Percentiles rank a stretch among this genome's conserved stretches.
Conservation (phyloP, 805 yeast species). For the Saccharomycopsis sp. region DNA sequence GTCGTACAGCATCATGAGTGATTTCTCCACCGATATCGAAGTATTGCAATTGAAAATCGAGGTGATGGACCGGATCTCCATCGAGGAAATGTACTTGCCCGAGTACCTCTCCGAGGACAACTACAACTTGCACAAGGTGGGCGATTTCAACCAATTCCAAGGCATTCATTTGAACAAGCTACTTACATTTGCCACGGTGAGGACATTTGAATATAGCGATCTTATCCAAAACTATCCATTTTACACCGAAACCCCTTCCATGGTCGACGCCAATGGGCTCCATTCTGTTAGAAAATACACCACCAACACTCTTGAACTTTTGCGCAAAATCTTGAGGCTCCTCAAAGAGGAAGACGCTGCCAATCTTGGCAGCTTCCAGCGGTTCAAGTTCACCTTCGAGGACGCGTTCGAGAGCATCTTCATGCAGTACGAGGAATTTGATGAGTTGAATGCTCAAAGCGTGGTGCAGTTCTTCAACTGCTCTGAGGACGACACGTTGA, state of each 20-base stretch:
- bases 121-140: not conserved
- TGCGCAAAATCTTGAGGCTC: conserved; percentile 9
- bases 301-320: conserved; percentile 4
- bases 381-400: conserved; percentile 8
- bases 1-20: conserved; percentile 6
- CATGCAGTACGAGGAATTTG: conserved; percentile 3
- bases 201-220: not conserved
- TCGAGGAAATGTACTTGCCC: conserved; percentile 8
- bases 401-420: conserved; percentile 8
- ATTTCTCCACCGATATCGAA: conserved; percentile 4
- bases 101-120: not conserved
- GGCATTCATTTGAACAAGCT: conserved; percentile 15
- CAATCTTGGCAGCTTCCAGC: not conserved
- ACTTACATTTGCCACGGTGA: conserved; percentile 12
- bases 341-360: too few relatives aligned
- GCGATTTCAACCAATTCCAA: conserved; percentile 1
- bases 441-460: not conserved
- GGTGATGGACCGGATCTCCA: conserved; percentile 5
- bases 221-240: not conserved
- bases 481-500: conserved; percentile 5
- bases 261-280: not conserved
- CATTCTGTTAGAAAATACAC: conserved; percentile 6
- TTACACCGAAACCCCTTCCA: not conserved
- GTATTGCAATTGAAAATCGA: conserved; percentile 11
- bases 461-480: conserved; percentile 16